Evolutionary conservation across 2,329 filamentous ascomycete species (phyloP).

Genomic region (Cryphonectria nitschkei): DNA sequence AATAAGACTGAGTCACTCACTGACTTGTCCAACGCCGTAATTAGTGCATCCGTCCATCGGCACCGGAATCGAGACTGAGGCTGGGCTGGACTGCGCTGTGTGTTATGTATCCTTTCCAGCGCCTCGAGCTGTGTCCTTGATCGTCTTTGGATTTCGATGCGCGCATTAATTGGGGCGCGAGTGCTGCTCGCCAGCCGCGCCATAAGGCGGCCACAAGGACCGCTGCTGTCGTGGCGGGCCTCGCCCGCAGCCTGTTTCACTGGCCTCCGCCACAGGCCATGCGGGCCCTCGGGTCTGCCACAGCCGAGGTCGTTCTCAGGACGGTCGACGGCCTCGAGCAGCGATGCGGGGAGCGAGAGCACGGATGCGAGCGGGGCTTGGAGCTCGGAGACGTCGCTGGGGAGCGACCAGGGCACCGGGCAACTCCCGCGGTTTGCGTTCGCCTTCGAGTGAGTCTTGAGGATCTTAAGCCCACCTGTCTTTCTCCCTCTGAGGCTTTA

Average conservation of each 20-base stretch:
- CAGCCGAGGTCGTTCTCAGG: not conserved
- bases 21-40: not conserved
- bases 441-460: conserved; percentile 37
- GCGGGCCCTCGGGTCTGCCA: not conserved
- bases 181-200: conserved; percentile 13
- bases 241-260: not conserved
- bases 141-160: conserved; percentile 14
- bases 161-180: conserved; percentile 10
- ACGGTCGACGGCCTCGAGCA: not conserved
- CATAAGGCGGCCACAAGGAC: not conserved
- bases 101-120: not conserved
- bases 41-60: not conserved
- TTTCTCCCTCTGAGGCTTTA: not conserved
- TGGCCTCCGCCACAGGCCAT: not conserved
- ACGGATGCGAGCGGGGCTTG: not conserved
- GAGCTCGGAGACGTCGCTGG: not conserved
- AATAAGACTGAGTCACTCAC: not conserved
- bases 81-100: not conserved
- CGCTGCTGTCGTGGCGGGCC: not conserved
- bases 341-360: not conserved
- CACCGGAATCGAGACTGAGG: not conserved
- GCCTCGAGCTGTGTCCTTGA: not conserved
- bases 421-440: conserved; percentile 20
- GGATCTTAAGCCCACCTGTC: too few relatives aligned
- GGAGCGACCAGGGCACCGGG: not conserved